Evolutionary conservation across 371 early-diverging fungal species (phyloP).

Genomic region (Rhizopus delemar): DNA sequence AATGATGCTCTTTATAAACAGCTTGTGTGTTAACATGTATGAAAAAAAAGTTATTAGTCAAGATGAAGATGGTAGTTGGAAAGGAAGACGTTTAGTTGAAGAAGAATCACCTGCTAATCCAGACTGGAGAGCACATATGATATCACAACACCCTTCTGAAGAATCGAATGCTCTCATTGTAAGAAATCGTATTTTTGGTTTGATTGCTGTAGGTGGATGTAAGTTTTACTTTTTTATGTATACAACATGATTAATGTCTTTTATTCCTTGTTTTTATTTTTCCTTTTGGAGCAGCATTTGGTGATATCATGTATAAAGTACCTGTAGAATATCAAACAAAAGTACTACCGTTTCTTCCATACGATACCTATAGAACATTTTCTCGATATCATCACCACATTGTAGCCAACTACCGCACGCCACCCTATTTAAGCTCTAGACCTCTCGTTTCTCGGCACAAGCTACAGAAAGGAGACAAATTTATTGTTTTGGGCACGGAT

Average conservation of each 20-base stretch:
- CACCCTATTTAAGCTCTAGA: slow-evolving; percentile 92
- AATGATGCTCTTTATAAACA: slow-evolving; percentile 6
- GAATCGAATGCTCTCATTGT: slow-evolving; percentile 41
- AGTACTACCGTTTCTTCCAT: slow-evolving; percentile 49
- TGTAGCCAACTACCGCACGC: slow-evolving; percentile 72
- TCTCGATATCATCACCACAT: slow-evolving; percentile 66
- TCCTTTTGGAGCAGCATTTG: slow-evolving; percentile 57
- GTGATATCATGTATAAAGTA: slow-evolving; percentile 84
- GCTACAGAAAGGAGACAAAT: slow-evolving; percentile 69
- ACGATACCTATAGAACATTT: slow-evolving; percentile 60
- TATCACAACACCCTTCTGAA: slow-evolving; percentile 44
- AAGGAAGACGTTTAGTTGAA: slow-evolving; percentile 50
- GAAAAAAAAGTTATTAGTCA: slow-evolving; percentile 43
- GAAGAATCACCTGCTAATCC: slow-evolving; percentile 51
- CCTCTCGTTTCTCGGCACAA: slow-evolving; percentile 80
- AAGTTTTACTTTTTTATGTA: slow-evolving; percentile 46
- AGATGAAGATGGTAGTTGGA: slow-evolving; percentile 48
- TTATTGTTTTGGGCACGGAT: slow-evolving; percentile 90
- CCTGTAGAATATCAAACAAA: slow-evolving; percentile 63
- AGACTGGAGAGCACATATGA: slow-evolving; percentile 43
- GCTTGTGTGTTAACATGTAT: background rate
- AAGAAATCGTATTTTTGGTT: slow-evolving; percentile 49
- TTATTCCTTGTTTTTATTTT: too few relatives aligned
- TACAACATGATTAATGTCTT: background rate
- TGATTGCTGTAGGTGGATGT: slow-evolving; percentile 58